Evolutionary conservation across 2,329 filamentous ascomycete species (phyloP), one percentile per base, ranked within the genome.

Genomic region (Xylariomycetidae sp.): DNA sequence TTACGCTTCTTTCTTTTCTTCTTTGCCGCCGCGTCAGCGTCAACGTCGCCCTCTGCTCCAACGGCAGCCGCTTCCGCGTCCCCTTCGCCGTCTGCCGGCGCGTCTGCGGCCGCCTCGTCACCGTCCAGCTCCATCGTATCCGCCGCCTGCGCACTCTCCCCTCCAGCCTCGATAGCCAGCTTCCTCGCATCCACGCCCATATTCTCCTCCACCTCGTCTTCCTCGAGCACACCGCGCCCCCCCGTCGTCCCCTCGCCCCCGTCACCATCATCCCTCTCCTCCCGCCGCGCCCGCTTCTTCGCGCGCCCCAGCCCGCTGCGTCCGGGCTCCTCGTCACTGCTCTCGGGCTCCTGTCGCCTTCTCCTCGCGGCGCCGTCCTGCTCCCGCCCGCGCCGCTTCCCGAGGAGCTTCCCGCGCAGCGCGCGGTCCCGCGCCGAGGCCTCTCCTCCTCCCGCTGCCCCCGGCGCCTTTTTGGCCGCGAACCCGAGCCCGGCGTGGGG

Each of bases 311-410:
- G 39, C 19, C 46, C 53, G 36, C 54, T 47, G 29, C 55, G 50
- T 17, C 55, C 54, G 5, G 47, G 34, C 34, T 57, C 54, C 26
- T 56, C 52, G 19, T 57, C 53, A 17, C 47, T 52, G 19, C 47
- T 49, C 6, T 46, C 46, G n/a, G n/a, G n/a, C n/a, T 16, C 14
- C 13, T 17, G 26, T 6, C 10, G 47, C 41, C 23, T 37, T 39
- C 13, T 22, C 32, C 9, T 13, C 19, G 14, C 38, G 22, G 9
- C 31, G 32, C 34, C n/a, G 4, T 19, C 34, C 18, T 38, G 30
- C 42, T 33, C 16, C 31, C 35, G 5, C 34, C 32, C 2, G 17
- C 32, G 4, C 19, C 38, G 37, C 22, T 38, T 39, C 4, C 51
- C 48, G 3, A 53, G 32, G 3, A 54, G 37, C 10, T 47, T 42